Evolutionary conservation across 139 green algal genomes (phyloP).

Genomic region (Chlamydomonas sp.): DNA sequence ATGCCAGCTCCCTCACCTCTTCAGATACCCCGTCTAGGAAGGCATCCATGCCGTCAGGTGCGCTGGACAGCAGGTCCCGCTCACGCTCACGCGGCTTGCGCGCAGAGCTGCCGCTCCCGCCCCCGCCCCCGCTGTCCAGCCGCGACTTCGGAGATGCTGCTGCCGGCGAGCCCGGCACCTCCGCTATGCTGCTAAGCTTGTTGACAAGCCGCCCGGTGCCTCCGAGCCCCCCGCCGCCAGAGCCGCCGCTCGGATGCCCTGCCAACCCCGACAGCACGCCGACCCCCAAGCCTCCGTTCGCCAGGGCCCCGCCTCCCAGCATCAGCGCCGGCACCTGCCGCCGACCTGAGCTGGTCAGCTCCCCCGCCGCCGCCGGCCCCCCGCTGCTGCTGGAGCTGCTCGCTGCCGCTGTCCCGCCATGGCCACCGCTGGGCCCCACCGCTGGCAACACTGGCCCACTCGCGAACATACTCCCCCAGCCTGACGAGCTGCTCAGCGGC

Average conservation of each 20-base stretch:
- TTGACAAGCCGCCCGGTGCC: not conserved
- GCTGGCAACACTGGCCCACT: not conserved
- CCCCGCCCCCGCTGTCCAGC: not conserved
- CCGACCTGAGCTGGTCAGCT: too few species aligned
- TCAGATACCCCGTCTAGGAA: not conserved
- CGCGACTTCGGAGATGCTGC: not conserved
- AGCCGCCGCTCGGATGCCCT: not conserved
- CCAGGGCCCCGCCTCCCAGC: too few species aligned
- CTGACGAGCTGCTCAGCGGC: not conserved
- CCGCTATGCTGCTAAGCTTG: conserved; percentile 26
- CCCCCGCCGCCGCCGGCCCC: too few species aligned
- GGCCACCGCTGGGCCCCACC: not conserved
- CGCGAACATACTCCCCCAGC: conserved; percentile 13
- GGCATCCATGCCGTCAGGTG: not conserved
- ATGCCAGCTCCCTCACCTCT: not conserved
- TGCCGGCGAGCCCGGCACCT: not conserved
- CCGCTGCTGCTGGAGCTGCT: too few species aligned
- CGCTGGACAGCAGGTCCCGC: not conserved
- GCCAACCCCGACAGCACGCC: not conserved
- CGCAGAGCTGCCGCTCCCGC: not conserved
- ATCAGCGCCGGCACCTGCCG: too few species aligned
- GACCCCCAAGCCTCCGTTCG: too few species aligned
- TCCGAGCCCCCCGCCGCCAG: not conserved
- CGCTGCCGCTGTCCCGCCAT: not conserved
- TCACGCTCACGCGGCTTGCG: not conserved